A percentile compares a stretch with the other conserved stretches of the same genome.
Evolutionary conservation across 192 early-diverging fungal genomes (phyloP).

Genomic region (Backusella westeae): DNA sequence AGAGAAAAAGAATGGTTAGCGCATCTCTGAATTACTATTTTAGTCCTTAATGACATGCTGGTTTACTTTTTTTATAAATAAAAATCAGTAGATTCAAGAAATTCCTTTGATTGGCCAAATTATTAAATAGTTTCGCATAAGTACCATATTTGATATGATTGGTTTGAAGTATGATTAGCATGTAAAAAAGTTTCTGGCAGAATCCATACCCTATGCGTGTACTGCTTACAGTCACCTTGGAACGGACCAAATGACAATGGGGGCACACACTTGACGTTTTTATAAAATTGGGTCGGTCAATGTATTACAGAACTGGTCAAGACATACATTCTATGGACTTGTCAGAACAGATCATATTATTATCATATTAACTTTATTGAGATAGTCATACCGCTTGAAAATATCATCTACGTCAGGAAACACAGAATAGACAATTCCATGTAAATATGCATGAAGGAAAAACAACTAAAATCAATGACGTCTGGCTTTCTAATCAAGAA

Average conservation of each 20-base stretch:
- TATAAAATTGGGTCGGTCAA: not conserved
- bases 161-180: not conserved
- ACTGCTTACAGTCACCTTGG: not conserved
- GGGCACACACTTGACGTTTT: not conserved
- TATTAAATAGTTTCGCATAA: no score
- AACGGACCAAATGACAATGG: not conserved
- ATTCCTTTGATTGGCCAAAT: no score
- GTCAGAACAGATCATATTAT: no score
- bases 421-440: not conserved
- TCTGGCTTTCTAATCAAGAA: not conserved
- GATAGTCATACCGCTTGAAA: not conserved
- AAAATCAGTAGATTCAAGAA: not conserved
- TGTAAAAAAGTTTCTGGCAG: not conserved
- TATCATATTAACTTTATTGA: not conserved
- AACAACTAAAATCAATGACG: not conserved
- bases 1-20: not conserved
- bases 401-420: no score
- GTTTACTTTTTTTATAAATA: not conserved
- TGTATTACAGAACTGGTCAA: no score
- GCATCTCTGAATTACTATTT: not conserved
- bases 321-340: no score
- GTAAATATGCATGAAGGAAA: not conserved
- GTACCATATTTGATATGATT: no score
- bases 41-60: not conserved
- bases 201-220: not conserved